These are phyloP conservation scores for Trichomonas vaginalis DNA, from an alignment of 208 protist species.

Conservation along the genomic window DNA sequence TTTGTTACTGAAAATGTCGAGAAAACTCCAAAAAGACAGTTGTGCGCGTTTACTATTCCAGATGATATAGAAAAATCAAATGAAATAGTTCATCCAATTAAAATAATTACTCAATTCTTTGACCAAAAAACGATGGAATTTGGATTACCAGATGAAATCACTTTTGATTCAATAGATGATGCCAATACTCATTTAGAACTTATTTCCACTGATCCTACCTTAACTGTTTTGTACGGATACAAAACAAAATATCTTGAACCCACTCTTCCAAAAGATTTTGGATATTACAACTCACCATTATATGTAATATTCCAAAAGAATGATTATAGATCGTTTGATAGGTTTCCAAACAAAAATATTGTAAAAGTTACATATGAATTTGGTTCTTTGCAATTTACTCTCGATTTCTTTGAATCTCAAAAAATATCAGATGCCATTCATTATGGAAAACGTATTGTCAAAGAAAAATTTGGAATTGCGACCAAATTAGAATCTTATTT, in stretches of 20 bases:
- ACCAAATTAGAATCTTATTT: neutral
- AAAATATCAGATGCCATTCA: neutral
- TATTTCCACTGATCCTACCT: neutral
- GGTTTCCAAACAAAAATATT: neutral
- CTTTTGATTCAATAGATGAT: neutral
- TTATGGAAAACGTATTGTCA: neutral
- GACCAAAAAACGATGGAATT: neutral
- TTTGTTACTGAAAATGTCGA: neutral
- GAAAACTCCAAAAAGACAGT: neutral
- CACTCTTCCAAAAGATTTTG: neutral
- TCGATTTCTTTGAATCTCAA: neutral
- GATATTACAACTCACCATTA: neutral
- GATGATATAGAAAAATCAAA: neutral
- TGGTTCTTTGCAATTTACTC: neutral
- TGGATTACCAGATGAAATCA: neutral
- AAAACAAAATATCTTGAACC: neutral
- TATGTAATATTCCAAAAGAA: neutral
- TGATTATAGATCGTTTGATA: neutral
- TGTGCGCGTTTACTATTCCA: neutral
- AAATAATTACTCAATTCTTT: neutral
- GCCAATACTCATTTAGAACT: neutral
- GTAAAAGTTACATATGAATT: neutral
- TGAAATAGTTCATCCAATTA: neutral
- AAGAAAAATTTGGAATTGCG: neutral
- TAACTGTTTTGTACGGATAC: neutral